phyloP scores from a whole-genome alignment of 2,329 filamentous ascomycete genomes.

The Alternaria novae-zelandiae region DNA sequence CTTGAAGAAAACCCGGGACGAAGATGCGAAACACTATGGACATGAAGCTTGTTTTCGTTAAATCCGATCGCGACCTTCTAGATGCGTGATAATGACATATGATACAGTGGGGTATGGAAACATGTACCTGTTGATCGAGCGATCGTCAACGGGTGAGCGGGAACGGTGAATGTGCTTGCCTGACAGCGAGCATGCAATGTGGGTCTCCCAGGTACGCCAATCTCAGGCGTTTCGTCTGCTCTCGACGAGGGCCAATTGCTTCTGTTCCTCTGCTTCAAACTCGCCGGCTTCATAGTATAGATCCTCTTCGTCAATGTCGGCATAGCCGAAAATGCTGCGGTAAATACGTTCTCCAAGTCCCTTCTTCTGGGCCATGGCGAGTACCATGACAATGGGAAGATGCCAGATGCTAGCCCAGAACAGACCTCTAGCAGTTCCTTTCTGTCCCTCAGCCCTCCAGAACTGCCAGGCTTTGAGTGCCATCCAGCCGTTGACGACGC shows the following conservation, averaged over 20 bases:
- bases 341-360: slow-evolving; percentile 57
- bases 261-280: slow-evolving; percentile 30
- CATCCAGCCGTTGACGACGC: slow-evolving; percentile 86
- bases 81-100: slow-evolving; percentile 36
- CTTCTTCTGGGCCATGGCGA: slow-evolving; percentile 92
- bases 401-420: slow-evolving; percentile 99
- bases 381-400: slow-evolving; percentile 83
- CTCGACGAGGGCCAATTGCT: slow-evolving; percentile 6
- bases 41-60: slow-evolving; percentile 16
- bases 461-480: slow-evolving; percentile 79
- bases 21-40: background rate
- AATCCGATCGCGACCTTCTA: slow-evolving; percentile 15
- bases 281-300: slow-evolving; percentile 43
- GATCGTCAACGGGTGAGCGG: background rate
- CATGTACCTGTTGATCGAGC: slow-evolving; percentile 17
- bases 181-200: background rate
- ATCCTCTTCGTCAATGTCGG: slow-evolving; percentile 40
- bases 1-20: background rate
- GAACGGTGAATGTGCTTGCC: background rate
- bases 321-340: slow-evolving; percentile 40
- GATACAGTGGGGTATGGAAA: slow-evolving; percentile 29
- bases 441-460: slow-evolving; percentile 77
- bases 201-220: background rate
- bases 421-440: slow-evolving; percentile 79
- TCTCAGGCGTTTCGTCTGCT: slow-evolving; percentile 11